These are phyloP conservation scores for Amanita muscaria DNA, from an alignment of 768 basidiomycete species.

Conservation along the genomic window DNA sequence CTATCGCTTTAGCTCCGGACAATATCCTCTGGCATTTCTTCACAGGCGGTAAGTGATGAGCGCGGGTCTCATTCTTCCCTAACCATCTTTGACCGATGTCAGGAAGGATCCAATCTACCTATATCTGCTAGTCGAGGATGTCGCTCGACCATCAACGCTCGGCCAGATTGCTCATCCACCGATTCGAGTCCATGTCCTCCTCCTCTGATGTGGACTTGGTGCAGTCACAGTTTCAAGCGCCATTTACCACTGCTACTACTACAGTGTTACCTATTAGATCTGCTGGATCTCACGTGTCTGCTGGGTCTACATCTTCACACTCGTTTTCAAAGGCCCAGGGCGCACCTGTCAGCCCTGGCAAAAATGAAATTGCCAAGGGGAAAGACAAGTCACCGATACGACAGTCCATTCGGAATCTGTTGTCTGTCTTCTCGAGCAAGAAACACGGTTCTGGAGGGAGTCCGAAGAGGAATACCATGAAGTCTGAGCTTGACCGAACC, in stretches of 20 bases:
- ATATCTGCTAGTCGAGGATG: background rate
- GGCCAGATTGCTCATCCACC: conserved; percentile 3
- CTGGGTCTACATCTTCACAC: background rate
- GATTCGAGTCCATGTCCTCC: conserved; percentile 3
- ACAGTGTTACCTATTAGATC: background rate
- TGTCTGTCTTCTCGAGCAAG: conserved; percentile 44
- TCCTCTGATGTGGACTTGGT: no score
- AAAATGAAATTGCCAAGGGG: conserved; percentile 13
- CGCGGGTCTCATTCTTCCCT: background rate
- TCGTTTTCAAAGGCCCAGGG: background rate
- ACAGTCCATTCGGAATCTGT: conserved; percentile 53
- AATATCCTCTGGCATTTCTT: no score
- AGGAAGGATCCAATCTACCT: no score
- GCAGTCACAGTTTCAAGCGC: no score
- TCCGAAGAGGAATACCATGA: conserved; percentile 14
- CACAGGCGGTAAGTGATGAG: no score
- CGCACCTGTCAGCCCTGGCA: background rate
- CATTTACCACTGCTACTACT: no score
- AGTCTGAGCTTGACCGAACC: conserved; percentile 7
- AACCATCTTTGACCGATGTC: no score
- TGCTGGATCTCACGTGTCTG: background rate
- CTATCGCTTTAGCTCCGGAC: no score
- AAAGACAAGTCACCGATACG: conserved; percentile 52
- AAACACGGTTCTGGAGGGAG: conserved; percentile 26
- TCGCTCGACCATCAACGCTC: conserved; percentile 4